These are phyloP conservation scores for Pleodorina starrii DNA, from an alignment of 139 green algal species.

Conservation along the genomic window DNA sequence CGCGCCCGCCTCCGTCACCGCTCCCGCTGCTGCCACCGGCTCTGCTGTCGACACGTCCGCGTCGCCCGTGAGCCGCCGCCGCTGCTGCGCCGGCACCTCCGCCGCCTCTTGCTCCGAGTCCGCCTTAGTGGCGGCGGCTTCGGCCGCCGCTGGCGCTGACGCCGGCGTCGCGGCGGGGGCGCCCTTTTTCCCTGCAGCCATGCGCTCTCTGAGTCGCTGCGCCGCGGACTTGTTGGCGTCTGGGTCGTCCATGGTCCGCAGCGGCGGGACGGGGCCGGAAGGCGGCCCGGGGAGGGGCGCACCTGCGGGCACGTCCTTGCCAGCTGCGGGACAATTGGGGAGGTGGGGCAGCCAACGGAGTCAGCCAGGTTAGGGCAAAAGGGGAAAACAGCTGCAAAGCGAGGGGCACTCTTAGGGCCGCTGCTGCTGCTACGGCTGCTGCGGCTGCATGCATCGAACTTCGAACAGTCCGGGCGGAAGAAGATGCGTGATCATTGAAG, in stretches of 20 bases:
- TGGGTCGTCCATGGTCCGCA: constrained; percentile 14
- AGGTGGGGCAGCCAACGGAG: no score
- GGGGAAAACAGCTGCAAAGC: no score
- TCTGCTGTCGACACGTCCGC: constrained; percentile 25
- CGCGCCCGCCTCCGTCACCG: constrained; percentile 28
- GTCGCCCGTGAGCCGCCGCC: neutral
- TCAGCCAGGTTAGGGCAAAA: no score
- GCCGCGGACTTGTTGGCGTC: constrained; percentile 80
- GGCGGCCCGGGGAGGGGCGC: constrained; percentile 6
- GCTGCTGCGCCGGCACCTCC: constrained; percentile 5
- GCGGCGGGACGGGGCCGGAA: neutral
- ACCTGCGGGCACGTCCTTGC: neutral
- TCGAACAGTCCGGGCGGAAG: no score
- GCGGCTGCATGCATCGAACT: no score
- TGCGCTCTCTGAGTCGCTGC: constrained; percentile 69
- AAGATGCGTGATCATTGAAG: no score
- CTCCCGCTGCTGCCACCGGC: constrained; percentile 12
- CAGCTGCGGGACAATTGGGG: neutral
- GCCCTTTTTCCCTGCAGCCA: constrained; percentile 38
- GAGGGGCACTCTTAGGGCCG: no score
- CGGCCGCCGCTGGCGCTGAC: neutral
- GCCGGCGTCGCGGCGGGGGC: neutral
- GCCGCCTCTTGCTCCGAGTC: constrained; percentile 11
- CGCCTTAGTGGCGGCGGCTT: constrained; percentile 18
- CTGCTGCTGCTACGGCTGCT: no score